These are phyloP conservation scores for Jimgerdemannia flammicorona DNA, from an alignment of 192 early-diverging fungal species.

Conservation along the genomic window DNA sequence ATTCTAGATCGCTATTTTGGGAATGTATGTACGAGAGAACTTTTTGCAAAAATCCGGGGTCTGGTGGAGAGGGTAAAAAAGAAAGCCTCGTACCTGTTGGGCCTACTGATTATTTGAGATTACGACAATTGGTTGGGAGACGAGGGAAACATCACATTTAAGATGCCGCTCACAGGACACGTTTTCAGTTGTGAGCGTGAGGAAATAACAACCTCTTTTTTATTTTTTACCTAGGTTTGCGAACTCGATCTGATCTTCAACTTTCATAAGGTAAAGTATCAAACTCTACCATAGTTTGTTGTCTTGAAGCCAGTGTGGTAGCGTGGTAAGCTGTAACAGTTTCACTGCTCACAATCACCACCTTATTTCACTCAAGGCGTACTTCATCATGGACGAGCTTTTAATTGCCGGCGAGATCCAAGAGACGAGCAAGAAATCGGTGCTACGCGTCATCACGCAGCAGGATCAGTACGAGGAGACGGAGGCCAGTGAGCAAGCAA, in stretches of 20 bases:
- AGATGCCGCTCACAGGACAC: too few species aligned
- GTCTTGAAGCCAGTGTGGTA: too few species aligned
- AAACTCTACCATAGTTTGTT: too few species aligned
- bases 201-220: neutral
- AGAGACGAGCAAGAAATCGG: constrained; percentile 87
- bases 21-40: constrained; percentile 56
- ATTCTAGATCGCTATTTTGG: constrained; percentile 96
- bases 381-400: constrained; percentile 85
- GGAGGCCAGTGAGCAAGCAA: constrained; percentile 64
- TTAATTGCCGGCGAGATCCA: constrained; percentile 91
- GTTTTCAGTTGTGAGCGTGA: too few species aligned
- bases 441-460: constrained; percentile 65
- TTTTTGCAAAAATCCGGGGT: neutral
- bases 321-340: too few species aligned
- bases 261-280: constrained; percentile 68
- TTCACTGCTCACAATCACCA: neutral
- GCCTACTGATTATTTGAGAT: too few species aligned
- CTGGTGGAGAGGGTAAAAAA: too few species aligned
- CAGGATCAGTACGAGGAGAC: constrained; percentile 70
- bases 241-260: constrained; percentile 98
- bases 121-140: too few species aligned
- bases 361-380: constrained; percentile 46
- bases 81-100: too few species aligned
- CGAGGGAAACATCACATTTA: too few species aligned
- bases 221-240: constrained; percentile 5